A percentile compares a stretch with the other conserved stretches of the same genome.
Conservation (phyloP, 495 filamentous ascomycete species). For the Geopyxis carbonaria region DNA sequence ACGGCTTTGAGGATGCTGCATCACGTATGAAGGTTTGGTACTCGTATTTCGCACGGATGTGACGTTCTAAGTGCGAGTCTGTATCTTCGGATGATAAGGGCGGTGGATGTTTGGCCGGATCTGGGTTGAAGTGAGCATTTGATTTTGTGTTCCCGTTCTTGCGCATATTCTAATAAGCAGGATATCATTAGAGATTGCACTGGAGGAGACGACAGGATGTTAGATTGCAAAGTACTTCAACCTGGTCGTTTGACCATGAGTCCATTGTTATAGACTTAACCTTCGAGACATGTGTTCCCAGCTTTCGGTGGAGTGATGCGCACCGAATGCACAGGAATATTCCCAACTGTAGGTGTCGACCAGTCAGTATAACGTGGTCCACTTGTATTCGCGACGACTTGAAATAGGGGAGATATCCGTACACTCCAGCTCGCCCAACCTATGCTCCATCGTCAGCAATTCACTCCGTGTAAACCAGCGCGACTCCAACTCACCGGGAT, state of each 20-base stretch:
- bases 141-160: constrained; percentile 68
- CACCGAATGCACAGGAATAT: constrained; percentile 97
- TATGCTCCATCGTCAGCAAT: constrained; percentile 27
- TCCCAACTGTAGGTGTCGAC: constrained; percentile 45
- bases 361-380: background rate
- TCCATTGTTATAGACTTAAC: constrained; percentile 98
- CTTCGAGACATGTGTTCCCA: constrained; percentile 94
- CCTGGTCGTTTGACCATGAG: constrained; percentile 84
- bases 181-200: constrained; percentile 14
- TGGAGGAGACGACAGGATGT: constrained; percentile 1
- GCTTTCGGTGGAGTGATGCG: constrained; percentile 84
- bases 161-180: constrained; percentile 59
- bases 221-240: constrained; percentile 48
- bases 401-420: constrained; percentile 29
- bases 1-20: constrained; percentile 20
- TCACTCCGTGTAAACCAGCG: background rate
- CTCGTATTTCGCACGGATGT: constrained; percentile 87
- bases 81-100: constrained; percentile 82
- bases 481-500: constrained; percentile 55
- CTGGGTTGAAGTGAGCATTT: constrained; percentile 77
- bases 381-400: background rate
- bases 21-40: constrained; percentile 37
- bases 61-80: constrained; percentile 82
- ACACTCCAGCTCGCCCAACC: constrained; percentile 99
- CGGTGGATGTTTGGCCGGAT: constrained; percentile 59